Base-by-base conservation (phyloP, 345 rosid species). In the Eucalyptus decipiens region DNA sequence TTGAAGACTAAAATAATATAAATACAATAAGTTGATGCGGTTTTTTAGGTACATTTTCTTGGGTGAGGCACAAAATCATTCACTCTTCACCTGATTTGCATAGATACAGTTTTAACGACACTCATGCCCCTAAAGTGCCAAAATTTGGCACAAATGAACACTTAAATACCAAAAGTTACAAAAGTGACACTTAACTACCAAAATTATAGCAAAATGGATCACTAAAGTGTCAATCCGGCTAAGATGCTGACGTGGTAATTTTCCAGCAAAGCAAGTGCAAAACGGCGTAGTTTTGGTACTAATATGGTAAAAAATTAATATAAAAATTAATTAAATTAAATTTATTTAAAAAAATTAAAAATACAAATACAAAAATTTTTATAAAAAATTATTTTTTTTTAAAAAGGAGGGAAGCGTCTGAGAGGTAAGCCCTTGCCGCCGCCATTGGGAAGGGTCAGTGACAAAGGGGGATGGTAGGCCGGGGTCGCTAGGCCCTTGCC, bases 401-500 rank as follows among this genome's bases (percentile, higher is more conserved):
- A 49, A 49, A 49, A 49, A 50, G 3, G 18, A 49, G 1, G 51
- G 52, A 50, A 7, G 18, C 0, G 1, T 7, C 51, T 49, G 7
- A 50, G 0, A 7, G 52, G 1, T 15, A 0, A 50, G 6, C 52
- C 18, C 6, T 15, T 0, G 3, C 7, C 1, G 51, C 51, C 52
- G 0, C 6, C 2, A 3, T 37, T 37, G 0, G 0, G 52, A 50
- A 15, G 18, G 52, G 1, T 0, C 1, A 0, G 1, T 1, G 5
- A 49, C 0, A 3, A 18, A 50, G 16, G 3, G 7, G 18, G 52
- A 50, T 7, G 18, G 52, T 15, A 0, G 7, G 18, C 0, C 0
- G 7, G 18, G 7, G 52, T 49, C 3, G 0, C 3, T 1, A 0
- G 0, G 51, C 0, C 51, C 1, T 14, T 0, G 7, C 18, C 0